phyloP scores from a whole-genome alignment of 768 basidiomycete species.

The Sistotremastrum niveocremeum region DNA sequence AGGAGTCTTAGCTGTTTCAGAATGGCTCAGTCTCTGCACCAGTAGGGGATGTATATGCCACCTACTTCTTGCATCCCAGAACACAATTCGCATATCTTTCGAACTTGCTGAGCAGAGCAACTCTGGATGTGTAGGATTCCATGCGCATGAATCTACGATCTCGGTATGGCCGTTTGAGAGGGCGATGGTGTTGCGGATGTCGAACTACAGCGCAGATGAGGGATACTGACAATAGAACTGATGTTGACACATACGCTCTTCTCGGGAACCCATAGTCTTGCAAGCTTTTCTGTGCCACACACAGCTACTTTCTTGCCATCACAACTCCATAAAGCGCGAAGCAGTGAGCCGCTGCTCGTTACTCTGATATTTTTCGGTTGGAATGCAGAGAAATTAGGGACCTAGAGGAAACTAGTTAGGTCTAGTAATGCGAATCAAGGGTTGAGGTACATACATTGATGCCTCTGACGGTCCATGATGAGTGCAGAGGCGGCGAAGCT shows the following conservation, averaged over 20 bases:
- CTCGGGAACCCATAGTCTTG: slow-evolving; percentile 66
- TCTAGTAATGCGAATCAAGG: slow-evolving; percentile 5
- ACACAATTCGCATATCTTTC: slow-evolving; percentile 60
- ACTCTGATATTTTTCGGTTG: slow-evolving; percentile 65
- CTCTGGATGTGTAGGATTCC: slow-evolving; percentile 79
- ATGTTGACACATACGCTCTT: slow-evolving; percentile 42
- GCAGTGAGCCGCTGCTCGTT: slow-evolving; percentile 29
- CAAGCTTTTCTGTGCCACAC: slow-evolving; percentile 71
- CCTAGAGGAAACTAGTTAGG: slow-evolving; percentile 26
- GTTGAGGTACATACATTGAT: slow-evolving; percentile 46
- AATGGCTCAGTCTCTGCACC: neutral
- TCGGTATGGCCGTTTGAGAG: slow-evolving; percentile 64
- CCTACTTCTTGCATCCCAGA: slow-evolving; percentile 79
- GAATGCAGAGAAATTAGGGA: slow-evolving; percentile 68
- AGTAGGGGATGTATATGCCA: neutral
- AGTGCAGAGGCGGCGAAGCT: slow-evolving; percentile 60
- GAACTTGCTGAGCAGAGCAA: slow-evolving; percentile 70
- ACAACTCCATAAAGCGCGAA: slow-evolving; percentile 75
- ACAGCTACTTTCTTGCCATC: slow-evolving; percentile 71
- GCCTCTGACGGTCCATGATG: slow-evolving; percentile 54
- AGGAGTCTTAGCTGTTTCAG: neutral
- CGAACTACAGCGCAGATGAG: slow-evolving; percentile 36
- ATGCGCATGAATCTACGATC: slow-evolving; percentile 71
- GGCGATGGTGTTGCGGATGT: slow-evolving; percentile 46
- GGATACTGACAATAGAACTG: neutral